Evolutionary conservation across 768 basidiomycete species (phyloP), one percentile per base, ranked within the genome.

Genomic region (Coprinellus micaceus): DNA sequence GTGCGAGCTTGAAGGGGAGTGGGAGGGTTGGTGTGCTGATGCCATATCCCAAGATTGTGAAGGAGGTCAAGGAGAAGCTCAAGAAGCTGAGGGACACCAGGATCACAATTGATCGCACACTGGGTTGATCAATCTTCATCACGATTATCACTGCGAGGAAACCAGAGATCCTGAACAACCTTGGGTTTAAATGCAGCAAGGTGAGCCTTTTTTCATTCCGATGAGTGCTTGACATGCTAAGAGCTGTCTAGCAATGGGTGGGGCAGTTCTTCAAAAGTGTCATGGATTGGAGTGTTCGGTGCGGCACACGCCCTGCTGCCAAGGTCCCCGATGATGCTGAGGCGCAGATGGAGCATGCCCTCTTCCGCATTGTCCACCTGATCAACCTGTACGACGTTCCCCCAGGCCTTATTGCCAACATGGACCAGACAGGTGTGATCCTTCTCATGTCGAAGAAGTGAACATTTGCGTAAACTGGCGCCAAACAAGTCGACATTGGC

Each of bases 401-500:
- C 7, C 56, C 63, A 5, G 21, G 40, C 13, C 57, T 65, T 15
- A 36, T 60, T 21, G 51, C 67, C 47, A 69, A 69, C 45, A 53
- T 58, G 11, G 63, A 69, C 37, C 64, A 69, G 51, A 69, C 62
- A 0, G 55, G 64, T 3, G 49, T 65, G 21, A 40, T 59, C 10
- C 9, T 64, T 25, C 55, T 64, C 25, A 56, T 57, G 5, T 44
- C 54, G 0, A 50, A 56, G 19, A 57, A 53, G 17, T 37, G 43
- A 6, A 69, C 69, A 0, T 71, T 52, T 43, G 54, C 57, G 4
- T 50, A 56, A 7, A 58, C 39, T 13, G 62, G 68, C 4, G 50
- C 59, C 2, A 40, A 56, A 11, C 67, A 71, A 43, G 68, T 72
- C 17, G 56, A 67, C 29, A 62, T 66, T 52, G 24, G n/a, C n/a